A percentile compares a stretch with the other conserved stretches of the same genome.
These are phyloP conservation scores for Vigna radiata DNA, from an alignment of 306 rosid genomes.

Conservation along the genomic window DNA sequence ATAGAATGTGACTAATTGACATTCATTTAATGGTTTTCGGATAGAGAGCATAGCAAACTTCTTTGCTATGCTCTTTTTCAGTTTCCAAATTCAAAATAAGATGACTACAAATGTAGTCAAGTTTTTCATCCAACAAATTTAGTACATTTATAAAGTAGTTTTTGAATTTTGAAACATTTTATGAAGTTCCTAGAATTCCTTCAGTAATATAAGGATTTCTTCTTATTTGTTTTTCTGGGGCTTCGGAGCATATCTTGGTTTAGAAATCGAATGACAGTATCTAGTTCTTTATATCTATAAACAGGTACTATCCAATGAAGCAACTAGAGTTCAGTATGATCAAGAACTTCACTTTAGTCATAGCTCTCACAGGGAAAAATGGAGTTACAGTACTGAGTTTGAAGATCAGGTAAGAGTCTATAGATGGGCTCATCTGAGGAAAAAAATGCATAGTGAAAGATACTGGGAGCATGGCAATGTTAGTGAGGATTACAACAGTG, in stretches of 20 bases:
- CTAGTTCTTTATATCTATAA: constrained; percentile 31
- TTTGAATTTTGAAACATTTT: background rate
- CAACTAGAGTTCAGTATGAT: constrained; percentile 70
- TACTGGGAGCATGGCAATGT: constrained; percentile 52
- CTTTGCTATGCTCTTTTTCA: constrained; percentile 5
- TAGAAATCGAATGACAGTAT: constrained; percentile 22
- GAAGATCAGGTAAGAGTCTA: constrained; percentile 59
- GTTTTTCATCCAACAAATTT: constrained; percentile 16
- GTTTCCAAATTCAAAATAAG: constrained; percentile 29
- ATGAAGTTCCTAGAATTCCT: constrained; percentile 16
- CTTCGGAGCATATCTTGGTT: background rate
- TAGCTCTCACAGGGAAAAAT: constrained; percentile 50
- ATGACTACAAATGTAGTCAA: background rate
- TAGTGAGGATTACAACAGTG: constrained; percentile 49
- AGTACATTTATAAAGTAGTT: background rate
- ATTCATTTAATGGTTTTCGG: constrained; percentile 12
- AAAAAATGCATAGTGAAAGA: constrained; percentile 58
- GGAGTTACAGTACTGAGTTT: constrained; percentile 64
- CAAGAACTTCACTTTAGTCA: constrained; percentile 57
- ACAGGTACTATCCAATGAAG: constrained; percentile 84
- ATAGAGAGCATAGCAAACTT: background rate
- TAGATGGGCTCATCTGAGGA: constrained; percentile 70
- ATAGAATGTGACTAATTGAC: constrained; percentile 10
- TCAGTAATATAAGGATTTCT: constrained; percentile 18
- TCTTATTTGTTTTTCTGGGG: constrained; percentile 3